phyloP scores from a whole-genome alignment of 108 stramenopile species.

The Parmales sp. region DNA sequence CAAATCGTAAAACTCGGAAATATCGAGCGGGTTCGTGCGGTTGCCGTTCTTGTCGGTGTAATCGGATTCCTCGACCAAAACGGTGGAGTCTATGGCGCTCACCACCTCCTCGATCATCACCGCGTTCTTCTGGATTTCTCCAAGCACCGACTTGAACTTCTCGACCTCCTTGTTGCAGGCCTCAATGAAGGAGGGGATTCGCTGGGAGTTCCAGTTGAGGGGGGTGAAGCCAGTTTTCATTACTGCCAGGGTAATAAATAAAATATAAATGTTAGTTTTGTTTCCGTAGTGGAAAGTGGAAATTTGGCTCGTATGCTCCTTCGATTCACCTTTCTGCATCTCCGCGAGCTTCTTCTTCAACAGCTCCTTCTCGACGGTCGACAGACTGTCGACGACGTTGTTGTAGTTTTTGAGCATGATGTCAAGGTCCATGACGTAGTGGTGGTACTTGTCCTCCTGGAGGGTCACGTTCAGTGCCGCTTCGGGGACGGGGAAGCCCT shows the following conservation, averaged over 20 bases:
- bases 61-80: conserved; percentile 33
- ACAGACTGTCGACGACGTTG: conserved; percentile 19
- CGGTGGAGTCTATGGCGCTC: conserved; percentile 26
- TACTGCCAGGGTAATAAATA: not conserved
- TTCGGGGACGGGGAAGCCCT: conserved; percentile 55
- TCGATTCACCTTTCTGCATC: conserved; percentile 20
- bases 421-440: conserved; percentile 30
- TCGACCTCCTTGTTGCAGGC: conserved; percentile 38
- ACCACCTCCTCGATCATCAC: conserved; percentile 48
- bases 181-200: conserved; percentile 49
- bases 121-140: conserved; percentile 44
- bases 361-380: conserved; percentile 36
- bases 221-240: conserved; percentile 40
- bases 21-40: conserved; percentile 20
- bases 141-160: conserved; percentile 38
- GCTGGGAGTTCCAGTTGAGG: conserved; percentile 61
- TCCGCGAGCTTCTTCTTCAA: conserved; percentile 35
- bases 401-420: conserved; percentile 42
- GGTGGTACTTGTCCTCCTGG: conserved; percentile 57
- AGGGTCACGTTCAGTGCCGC: conserved; percentile 55
- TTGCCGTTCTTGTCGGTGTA: conserved; percentile 19
- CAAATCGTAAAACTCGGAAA: conserved; percentile 41
- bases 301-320: not conserved
- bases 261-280: not conserved
- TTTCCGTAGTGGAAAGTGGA: not conserved